phyloP scores from a whole-genome alignment of 768 basidiomycete species.

The Xanthoconium purpureum region DNA sequence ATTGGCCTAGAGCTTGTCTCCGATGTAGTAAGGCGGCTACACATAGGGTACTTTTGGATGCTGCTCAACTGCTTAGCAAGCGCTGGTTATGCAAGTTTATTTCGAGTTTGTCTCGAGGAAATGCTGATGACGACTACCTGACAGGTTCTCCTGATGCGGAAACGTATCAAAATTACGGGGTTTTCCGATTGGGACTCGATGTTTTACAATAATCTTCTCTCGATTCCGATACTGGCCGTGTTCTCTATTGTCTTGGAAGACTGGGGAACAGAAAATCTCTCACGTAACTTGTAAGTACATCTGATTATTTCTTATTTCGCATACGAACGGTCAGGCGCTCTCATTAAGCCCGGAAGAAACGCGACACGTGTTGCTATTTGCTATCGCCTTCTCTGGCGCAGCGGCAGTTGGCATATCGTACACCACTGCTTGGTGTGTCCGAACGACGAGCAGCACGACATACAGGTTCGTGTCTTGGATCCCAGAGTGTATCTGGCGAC shows the following conservation, averaged over 20 bases:
- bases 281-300: conserved; percentile 80
- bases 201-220: conserved; percentile 97
- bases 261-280: conserved; percentile 79
- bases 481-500: neutral
- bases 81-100: conserved; percentile 75
- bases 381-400: conserved; percentile 95
- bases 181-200: conserved; percentile 99
- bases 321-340: neutral
- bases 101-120: neutral
- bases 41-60: conserved; percentile 97
- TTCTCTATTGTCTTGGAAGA: conserved; percentile 86
- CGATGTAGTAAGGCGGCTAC: conserved; percentile 49
- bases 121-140: neutral
- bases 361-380: conserved; percentile 72
- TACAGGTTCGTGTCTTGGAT: conserved; percentile 62
- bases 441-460: conserved; percentile 95
- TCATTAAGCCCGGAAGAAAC: conserved; percentile 72
- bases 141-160: conserved; percentile 93
- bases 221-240: conserved; percentile 82
- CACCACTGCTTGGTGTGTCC: conserved; percentile 97
- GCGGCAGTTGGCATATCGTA: conserved; percentile 98
- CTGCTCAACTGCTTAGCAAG: conserved; percentile 84
- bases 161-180: conserved; percentile 89
- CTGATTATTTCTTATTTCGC: neutral
- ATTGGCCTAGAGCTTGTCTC: conserved; percentile 37